Conservation (phyloP, 805 yeast species). For the Candida silvicultrix region DNA sequence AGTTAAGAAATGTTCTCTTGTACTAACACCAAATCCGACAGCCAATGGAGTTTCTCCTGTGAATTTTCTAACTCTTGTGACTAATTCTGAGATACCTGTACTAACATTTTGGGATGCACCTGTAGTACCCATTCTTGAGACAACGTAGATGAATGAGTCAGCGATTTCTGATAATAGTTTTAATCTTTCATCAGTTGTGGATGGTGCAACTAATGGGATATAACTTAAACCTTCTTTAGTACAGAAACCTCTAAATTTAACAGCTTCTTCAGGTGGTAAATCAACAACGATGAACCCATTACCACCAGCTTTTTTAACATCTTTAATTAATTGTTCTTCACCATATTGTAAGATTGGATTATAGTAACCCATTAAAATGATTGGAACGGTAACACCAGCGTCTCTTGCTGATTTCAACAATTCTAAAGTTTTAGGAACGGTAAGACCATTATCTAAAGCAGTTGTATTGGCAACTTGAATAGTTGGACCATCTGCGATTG, state of each 20-base stretch:
- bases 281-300: constrained; percentile 94
- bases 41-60: constrained; percentile 82
- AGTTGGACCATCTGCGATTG: constrained; percentile 98
- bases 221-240: constrained; percentile 66
- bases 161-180: constrained; percentile 76
- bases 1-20: constrained; percentile 78
- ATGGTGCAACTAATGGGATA: constrained; percentile 94
- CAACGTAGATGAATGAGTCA: constrained; percentile 93
- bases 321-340: constrained; percentile 74
- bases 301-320: constrained; percentile 84
- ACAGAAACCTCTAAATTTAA: constrained; percentile 73
- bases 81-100: constrained; percentile 56
- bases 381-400: constrained; percentile 82
- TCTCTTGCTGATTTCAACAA: constrained; percentile 70
- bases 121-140: constrained; percentile 96
- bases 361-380: constrained; percentile 95
- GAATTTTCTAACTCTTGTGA: constrained; percentile 67
- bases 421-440: constrained; percentile 62
- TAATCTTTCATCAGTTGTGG: constrained; percentile 88
- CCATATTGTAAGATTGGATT: constrained; percentile 91
- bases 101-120: constrained; percentile 74
- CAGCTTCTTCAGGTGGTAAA: constrained; percentile 96
- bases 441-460: constrained; percentile 82
- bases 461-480: constrained; percentile 81
- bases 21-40: constrained; percentile 95